Conservation (phyloP, 495 filamentous ascomycete genomes). For the Pyronema domesticum region DNA sequence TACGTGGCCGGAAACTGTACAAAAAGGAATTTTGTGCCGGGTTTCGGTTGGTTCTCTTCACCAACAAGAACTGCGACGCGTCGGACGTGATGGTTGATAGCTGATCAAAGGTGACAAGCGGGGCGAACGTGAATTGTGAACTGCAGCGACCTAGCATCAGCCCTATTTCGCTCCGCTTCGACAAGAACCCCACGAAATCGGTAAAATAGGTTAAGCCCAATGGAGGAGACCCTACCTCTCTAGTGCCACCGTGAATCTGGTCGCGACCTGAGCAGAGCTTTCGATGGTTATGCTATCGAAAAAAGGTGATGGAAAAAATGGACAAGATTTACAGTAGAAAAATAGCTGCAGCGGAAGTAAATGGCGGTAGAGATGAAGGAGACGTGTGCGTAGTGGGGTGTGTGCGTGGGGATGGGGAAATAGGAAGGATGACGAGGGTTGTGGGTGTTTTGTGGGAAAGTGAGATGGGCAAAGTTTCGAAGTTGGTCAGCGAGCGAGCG, state of each 20-base stretch:
- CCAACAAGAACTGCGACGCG: neutral
- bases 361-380: slow-evolving; percentile 5
- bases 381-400: neutral
- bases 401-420: neutral
- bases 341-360: slow-evolving; percentile 20
- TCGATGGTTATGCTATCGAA: neutral
- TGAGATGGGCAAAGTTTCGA: neutral
- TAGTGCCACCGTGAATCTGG: neutral
- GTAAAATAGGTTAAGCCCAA: neutral
- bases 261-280: neutral
- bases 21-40: neutral
- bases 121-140: slow-evolving; percentile 6
- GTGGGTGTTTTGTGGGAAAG: neutral
- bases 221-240: neutral
- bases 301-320: slow-evolving; percentile 6
- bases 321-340: slow-evolving; percentile 9
- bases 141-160: slow-evolving; percentile 17
- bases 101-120: slow-evolving; percentile 3
- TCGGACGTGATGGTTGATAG: neutral
- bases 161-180: slow-evolving; percentile 16
- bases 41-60: too few species aligned
- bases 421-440: neutral
- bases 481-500: slow-evolving; percentile 2
- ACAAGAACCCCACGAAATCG: neutral
- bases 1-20: neutral